Evolutionary conservation across 768 basidiomycete species (phyloP).

Genomic region (Tricholoma furcatifolium): DNA sequence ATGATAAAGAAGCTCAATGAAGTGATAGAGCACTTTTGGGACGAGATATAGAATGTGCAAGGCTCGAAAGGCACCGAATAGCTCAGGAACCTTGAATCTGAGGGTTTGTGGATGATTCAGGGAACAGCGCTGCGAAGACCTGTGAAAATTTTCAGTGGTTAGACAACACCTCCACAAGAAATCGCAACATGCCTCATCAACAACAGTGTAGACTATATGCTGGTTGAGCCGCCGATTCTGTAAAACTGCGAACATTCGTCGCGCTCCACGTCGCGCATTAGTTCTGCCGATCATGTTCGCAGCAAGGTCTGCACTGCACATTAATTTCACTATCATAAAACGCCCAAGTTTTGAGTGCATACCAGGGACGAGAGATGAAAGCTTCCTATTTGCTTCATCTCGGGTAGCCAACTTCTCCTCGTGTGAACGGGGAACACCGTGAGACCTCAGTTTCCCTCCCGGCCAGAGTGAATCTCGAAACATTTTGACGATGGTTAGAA

Average conservation of each 20-base stretch:
- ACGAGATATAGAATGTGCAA: not conserved
- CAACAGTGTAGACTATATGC: constrained; percentile 83
- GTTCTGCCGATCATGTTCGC: constrained; percentile 98
- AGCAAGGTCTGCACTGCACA: constrained; percentile 65
- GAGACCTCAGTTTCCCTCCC: constrained; percentile 68
- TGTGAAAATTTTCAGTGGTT: constrained; percentile 5
- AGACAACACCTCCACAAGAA: not conserved
- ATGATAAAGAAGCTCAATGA: constrained; percentile 11
- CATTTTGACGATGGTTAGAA: constrained; percentile 62
- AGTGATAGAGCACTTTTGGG: constrained; percentile 20
- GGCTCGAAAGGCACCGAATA: not conserved
- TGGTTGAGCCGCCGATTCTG: constrained; percentile 96
- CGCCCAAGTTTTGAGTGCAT: constrained; percentile 3
- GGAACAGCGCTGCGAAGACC: constrained; percentile 32
- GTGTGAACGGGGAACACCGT: constrained; percentile 62
- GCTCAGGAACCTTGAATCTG: not conserved
- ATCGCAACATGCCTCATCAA: constrained; percentile 75
- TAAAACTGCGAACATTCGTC: constrained; percentile 88
- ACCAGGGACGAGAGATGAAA: constrained; percentile 93
- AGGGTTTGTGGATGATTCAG: constrained; percentile 19
- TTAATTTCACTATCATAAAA: not conserved
- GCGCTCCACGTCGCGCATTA: constrained; percentile 90
- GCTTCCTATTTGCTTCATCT: constrained; percentile 86
- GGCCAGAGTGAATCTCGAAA: constrained; percentile 85
- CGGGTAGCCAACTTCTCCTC: constrained; percentile 81